Evolutionary conservation across 176 grass and related monocot species (phyloP), one percentile per base, ranked within the genome.

Genomic region (Urochloa ruziziensis): DNA sequence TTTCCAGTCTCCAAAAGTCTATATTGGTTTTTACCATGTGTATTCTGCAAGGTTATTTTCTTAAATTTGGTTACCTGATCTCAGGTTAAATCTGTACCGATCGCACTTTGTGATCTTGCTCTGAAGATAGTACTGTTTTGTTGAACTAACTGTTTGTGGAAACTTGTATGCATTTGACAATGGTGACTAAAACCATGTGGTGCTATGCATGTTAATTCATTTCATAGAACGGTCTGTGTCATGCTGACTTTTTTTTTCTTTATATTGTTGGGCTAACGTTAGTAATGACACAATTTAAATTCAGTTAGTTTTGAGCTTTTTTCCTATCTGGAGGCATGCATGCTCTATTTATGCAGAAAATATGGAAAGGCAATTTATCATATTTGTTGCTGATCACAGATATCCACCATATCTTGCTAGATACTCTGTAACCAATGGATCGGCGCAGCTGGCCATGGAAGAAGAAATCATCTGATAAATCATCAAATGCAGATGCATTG

Each of bases 391-490:
- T 83, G 56, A 82, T 54, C 5, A 62, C 43, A 66, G 37, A 33
- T 73, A 52, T 53, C 80, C 2, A 52, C 21, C 7, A n/a, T 67
- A 32, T 90, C 29, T 69, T 70, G 43, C 83, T 82, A 91, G 84
- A 79, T 80, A 83, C 58, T 25, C 78, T 68, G 75, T 10, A 77
- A 34, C 10, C 19, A 47, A 99, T 99, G 97, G 97, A 99, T 79
- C 86, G 93, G 19, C 86, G 96, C 48, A 95, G 97, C 78, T 99
- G 97, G 97, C 97, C 97, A 19, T 99, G 97, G 97, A 99, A 99
- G 89, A 99, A 99, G 87, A 99, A 96, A 83, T 96, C 97, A 36
- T 96, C 97, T 81, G 97, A 96, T 48, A 99, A 96, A 86, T 73
- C 88, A 21, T 85, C 88, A 42, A 89, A 73, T 18, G 19, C 59